Evolutionary conservation across 192 early-diverging fungal species (phyloP), one percentile per base, ranked within the genome.

Genomic region (Backusella psychrophila): DNA sequence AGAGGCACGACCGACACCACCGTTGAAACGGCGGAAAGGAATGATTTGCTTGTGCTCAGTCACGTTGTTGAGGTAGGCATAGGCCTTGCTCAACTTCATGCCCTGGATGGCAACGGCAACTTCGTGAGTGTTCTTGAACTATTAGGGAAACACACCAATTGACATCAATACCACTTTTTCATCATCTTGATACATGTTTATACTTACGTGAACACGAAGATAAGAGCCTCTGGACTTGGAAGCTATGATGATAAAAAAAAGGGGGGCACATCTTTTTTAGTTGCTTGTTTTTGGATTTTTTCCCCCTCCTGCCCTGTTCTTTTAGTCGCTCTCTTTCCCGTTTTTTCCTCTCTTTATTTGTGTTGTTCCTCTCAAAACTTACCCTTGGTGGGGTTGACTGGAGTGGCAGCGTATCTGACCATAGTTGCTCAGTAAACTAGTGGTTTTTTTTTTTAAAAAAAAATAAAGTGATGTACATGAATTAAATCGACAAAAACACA

Each of bases 101-200:
- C 97, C 97, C 75, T 90, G 89, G 89, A 98, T 93, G 84, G 95
- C 93, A 81, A 87, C 89, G 82, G 96, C 96, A 75, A 94, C 88
- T 88, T 98, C 97, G 77, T 94, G 95, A 66, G 97, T 96, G 93
- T 98, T 98, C 92, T 98, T 96, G 91, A 96, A 97, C 77, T 78
- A 39, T 36, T 44, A 0, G 3, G 6, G 11, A 65, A 33, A 33
- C 33, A 33, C 33, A 33, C 33, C 2, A 33, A 33, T 33, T 33
- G 1, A 12, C 3, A 84, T 44, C 23, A 65, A 21, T 46, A 56
- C 15, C 15, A 78, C 11, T 17, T 21, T 21, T 41, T 39, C 33
- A 2, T 41, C 9, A 11, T 12, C 17, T 38, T 36, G 42, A 7
- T 11, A 17, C 35, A 21, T 73, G 71, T 68, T 19, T 39, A 26